These are phyloP conservation scores for Teunomyces panamensis DNA, from an alignment of 805 yeast genomes.

Conservation along the genomic window DNA sequence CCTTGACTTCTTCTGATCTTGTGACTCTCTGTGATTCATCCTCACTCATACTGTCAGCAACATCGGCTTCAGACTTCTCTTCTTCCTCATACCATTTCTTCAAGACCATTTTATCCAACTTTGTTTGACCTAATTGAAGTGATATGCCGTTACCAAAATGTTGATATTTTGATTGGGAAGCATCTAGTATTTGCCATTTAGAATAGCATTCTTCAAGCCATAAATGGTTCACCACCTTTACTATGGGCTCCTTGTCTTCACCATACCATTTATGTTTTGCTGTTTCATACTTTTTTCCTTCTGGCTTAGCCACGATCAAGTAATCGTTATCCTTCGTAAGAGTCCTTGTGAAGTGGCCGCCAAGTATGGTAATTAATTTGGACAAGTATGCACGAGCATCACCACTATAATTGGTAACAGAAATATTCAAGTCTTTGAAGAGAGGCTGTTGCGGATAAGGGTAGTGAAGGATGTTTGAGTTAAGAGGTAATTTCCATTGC, in stretches of 20 bases:
- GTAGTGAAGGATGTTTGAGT: slow-evolving; percentile 58
- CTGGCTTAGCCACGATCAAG: slow-evolving; percentile 62
- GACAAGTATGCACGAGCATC: slow-evolving; percentile 76
- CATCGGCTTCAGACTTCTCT: slow-evolving; percentile 15
- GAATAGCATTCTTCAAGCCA: slow-evolving; percentile 85
- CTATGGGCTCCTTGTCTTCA: slow-evolving; percentile 19
- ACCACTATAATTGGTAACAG: slow-evolving; percentile 81
- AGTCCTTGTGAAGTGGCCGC: slow-evolving; percentile 73
- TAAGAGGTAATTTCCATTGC: slow-evolving; percentile 54
- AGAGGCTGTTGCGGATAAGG: slow-evolving; percentile 60
- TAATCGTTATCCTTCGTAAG: slow-evolving; percentile 66
- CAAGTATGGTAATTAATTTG: slow-evolving; percentile 59
- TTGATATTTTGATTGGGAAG: slow-evolving; percentile 44
- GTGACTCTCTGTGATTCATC: slow-evolving; percentile 15
- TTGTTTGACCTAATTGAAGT: slow-evolving; percentile 52
- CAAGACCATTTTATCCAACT: slow-evolving; percentile 41
- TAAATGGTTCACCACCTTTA: slow-evolving; percentile 68
- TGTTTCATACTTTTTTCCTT: slow-evolving; percentile 74
- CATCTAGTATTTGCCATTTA: slow-evolving; percentile 55
- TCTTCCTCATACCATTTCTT: slow-evolving; percentile 30
- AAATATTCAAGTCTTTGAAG: slow-evolving; percentile 53
- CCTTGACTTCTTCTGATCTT: slow-evolving; percentile 5
- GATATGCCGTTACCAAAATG: slow-evolving; percentile 43
- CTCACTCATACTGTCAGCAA: slow-evolving; percentile 29
- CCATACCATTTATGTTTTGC: slow-evolving; percentile 60